Base-by-base conservation (phyloP, 441 rosid species). In the Gossypium gossypioides region DNA sequence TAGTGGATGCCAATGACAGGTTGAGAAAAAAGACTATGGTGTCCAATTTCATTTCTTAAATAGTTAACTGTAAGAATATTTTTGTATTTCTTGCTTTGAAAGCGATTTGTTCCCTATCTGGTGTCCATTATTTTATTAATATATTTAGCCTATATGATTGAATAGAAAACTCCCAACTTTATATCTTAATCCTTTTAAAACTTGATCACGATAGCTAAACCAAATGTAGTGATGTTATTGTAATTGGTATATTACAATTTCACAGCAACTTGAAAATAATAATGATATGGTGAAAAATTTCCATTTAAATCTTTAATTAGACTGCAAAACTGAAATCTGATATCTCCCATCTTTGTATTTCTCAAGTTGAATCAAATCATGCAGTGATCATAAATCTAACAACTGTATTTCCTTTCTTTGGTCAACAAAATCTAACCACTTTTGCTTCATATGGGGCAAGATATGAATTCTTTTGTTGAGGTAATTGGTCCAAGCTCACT, bases 41-140 rank as follows among this genome's bases (percentile, higher is more conserved):
- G 72, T 68, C 71, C 76, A 75, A 57, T 57, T 57, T 57, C 32
- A 54, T 78, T 78, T 64, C 57, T 57, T 58, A 10, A 32, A 50
- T 16, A 18, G 9, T 54, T 54, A 42, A 46, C 7, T 55, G 46
- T 62, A 21, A 46, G 54, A 54, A 68, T 68, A 63, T 63, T 68
- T 63, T 6, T 54, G 9, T 50, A 16, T 19, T 69, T 27, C 54
- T n/a, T 27, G 4, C 13, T 34, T 56, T 72, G 77, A 79, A 73
- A 71, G 75, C 13, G 79, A 74, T 75, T 68, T 80, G 12, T 54
- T 46, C 51, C 9, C 6, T 55, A 51, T 58, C 75, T 69, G 52
- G 37, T 73, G 40, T 55, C 27, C 12, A 50, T 10, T 66, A 5
- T 66, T 13, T 29, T 59, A 42, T 42, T 42, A 24, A 6, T 56